Conservation (phyloP, 2,329 filamentous ascomycete genomes). For the Neopestalotiopsis sp. region DNA sequence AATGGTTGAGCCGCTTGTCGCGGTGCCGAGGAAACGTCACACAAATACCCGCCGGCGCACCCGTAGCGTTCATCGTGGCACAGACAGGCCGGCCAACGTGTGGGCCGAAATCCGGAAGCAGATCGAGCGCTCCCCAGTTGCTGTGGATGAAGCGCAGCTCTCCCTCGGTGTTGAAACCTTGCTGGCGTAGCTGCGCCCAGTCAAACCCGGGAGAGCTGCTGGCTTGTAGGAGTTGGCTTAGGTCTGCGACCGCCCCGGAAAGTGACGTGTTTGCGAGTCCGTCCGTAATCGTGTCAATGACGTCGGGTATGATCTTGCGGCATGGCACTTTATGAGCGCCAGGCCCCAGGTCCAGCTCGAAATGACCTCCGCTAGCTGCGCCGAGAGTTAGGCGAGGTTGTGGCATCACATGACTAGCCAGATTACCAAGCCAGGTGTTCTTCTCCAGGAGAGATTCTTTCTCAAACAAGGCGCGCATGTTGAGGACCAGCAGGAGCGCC, state of each 20-base stretch:
- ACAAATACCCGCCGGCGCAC: neutral
- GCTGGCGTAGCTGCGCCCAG: neutral
- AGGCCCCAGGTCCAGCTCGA: neutral
- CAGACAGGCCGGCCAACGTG: neutral
- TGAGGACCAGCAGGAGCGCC: neutral
- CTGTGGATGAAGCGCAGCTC: neutral
- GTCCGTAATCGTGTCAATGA: neutral
- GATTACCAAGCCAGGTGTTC: conserved; percentile 44
- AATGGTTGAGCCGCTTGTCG: neutral
- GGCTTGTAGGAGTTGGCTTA: too few species aligned
- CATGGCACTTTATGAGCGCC: neutral
- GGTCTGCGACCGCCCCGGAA: neutral
- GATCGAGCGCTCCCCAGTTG: conserved; percentile 1
- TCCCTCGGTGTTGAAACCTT: conserved; percentile 23
- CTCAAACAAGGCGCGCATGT: neutral
- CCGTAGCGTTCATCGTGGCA: neutral
- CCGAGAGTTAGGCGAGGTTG: neutral
- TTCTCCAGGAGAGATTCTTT: neutral
- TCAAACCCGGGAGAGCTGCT: too few species aligned
- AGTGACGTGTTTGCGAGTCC: neutral
- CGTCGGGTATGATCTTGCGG: neutral
- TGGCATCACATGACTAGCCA: conserved; percentile 47
- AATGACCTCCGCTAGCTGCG: neutral
- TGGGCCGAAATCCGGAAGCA: neutral
- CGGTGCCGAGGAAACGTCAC: neutral